A percentile compares a stretch with the other conserved stretches of the same genome.
Conservation (phyloP, 225 moss, liverwort and hornwort genomes). For the Sphagnum tenellum region DNA sequence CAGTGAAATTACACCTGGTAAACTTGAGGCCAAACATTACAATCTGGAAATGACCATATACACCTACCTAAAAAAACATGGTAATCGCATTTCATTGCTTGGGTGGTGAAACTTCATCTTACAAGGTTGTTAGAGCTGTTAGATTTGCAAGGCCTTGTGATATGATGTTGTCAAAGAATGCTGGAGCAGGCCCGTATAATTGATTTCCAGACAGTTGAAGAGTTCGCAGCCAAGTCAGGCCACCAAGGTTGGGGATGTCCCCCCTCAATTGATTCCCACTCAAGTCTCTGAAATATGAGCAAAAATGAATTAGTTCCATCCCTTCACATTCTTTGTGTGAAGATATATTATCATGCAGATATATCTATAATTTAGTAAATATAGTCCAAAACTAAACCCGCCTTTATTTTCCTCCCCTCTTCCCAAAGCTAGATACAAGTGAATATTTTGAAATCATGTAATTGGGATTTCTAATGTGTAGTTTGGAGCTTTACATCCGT, state of each 20-base stretch:
- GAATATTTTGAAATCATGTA: too few relatives aligned
- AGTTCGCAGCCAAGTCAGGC: not conserved
- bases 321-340: not conserved
- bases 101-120: not conserved
- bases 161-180: not conserved
- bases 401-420: too few relatives aligned
- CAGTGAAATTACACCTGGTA: too few relatives aligned
- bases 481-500: too few relatives aligned
- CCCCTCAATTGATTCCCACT: not conserved
- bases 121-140: not conserved
- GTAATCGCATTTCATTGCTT: too few relatives aligned
- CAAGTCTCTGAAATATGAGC: not conserved
- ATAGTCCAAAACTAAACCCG: too few relatives aligned
- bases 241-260: not conserved
- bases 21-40: too few relatives aligned
- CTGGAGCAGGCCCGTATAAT: not conserved
- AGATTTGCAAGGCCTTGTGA: not conserved
- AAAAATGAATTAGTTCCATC: not conserved
- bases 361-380: too few relatives aligned
- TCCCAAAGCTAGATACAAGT: too few relatives aligned
- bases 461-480: not conserved
- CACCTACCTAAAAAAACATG: too few relatives aligned
- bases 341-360: too few relatives aligned
- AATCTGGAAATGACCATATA: too few relatives aligned
- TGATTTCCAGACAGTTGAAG: not conserved